Conservation (phyloP, 2,329 filamentous ascomycete species). For the Diplodia mutila region DNA sequence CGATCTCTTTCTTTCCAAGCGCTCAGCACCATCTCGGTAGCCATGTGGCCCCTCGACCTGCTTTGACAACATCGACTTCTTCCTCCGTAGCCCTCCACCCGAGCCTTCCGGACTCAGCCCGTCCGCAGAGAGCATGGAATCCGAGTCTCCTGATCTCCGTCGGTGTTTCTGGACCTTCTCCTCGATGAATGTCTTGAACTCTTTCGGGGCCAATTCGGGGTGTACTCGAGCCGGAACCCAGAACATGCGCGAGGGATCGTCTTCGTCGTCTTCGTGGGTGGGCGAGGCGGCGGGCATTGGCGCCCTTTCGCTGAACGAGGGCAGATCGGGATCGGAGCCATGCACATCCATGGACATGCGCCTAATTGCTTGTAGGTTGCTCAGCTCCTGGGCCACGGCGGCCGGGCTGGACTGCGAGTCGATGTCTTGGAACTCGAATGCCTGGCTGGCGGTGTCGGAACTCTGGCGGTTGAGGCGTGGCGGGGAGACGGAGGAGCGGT, state of each 20-base stretch:
- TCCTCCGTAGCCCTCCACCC: slow-evolving; percentile 70
- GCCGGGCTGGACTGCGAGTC: slow-evolving; percentile 89
- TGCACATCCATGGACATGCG: slow-evolving; percentile 94
- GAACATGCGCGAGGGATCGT: slow-evolving; percentile 84
- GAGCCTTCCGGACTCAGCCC: slow-evolving; percentile 60
- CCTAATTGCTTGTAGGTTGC: slow-evolving; percentile 86
- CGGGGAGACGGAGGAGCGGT: slow-evolving; percentile 39
- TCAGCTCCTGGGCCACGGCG: slow-evolving; percentile 88
- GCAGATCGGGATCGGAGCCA: slow-evolving; percentile 71
- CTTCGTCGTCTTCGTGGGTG: slow-evolving; percentile 70
- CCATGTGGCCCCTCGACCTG: slow-evolving; percentile 80
- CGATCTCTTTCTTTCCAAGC: slow-evolving; percentile 74
- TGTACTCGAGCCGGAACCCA: slow-evolving; percentile 97
- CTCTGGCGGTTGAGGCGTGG: slow-evolving; percentile 45
- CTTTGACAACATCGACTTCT: slow-evolving; percentile 93
- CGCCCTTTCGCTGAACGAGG: slow-evolving; percentile 65
- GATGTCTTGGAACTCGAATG: slow-evolving; percentile 77
- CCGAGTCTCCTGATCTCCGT: slow-evolving; percentile 72
- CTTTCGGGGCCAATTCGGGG: slow-evolving; percentile 90
- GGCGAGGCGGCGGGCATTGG: slow-evolving; percentile 70
- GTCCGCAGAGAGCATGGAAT: slow-evolving; percentile 63
- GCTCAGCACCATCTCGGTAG: slow-evolving; percentile 83
- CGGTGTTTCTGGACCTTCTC: slow-evolving; percentile 90
- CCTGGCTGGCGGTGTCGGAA: slow-evolving; percentile 56
- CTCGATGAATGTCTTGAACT: slow-evolving; percentile 96